phyloP scores from a whole-genome alignment of 1,139 yeast genomes.

The Yamadazyma diddensiae region DNA sequence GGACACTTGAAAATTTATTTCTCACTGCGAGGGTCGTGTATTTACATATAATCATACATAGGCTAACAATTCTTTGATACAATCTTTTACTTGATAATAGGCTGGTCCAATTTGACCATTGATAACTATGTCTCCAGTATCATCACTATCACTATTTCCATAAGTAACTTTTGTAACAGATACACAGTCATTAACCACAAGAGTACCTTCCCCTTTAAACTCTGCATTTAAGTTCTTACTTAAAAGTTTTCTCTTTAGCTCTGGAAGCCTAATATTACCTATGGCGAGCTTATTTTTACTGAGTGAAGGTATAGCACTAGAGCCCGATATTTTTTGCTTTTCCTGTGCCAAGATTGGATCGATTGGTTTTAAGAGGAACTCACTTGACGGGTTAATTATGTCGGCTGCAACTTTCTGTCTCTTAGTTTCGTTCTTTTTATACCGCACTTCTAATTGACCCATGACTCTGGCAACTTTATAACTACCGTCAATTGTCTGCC shows the following conservation, averaged over 20 bases:
- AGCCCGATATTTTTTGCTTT: conserved; percentile 2
- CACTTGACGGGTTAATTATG: conserved; percentile 33
- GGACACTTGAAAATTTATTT: conserved; percentile 10
- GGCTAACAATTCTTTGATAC: conserved; percentile 79
- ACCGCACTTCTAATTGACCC: conserved; percentile 61
- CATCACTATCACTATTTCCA: conserved; percentile 38
- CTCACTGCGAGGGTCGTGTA: background rate
- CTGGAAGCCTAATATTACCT: conserved; percentile 86
- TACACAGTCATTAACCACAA: conserved; percentile 77
- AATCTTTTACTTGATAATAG: conserved; percentile 74
- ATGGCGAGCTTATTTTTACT: conserved; percentile 57
- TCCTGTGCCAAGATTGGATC: conserved; percentile 9
- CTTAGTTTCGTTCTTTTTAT: conserved; percentile 16
- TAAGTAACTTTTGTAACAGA: conserved; percentile 70
- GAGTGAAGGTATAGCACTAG: conserved; percentile 7
- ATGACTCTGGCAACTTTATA: conserved; percentile 79
- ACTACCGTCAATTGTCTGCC: conserved; percentile 85
- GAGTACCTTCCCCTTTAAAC: conserved; percentile 88
- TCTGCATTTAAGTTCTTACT: conserved; percentile 71
- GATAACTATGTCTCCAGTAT: conserved; percentile 76
- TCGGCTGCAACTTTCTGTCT: conserved; percentile 20
- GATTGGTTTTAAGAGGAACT: conserved; percentile 34
- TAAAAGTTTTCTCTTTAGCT: conserved; percentile 63
- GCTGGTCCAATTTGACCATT: conserved; percentile 79
- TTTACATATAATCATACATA: conserved; percentile 39